Base-by-base conservation (phyloP, 352 stramenopile species). In the Phytophthora foliorum region DNA sequence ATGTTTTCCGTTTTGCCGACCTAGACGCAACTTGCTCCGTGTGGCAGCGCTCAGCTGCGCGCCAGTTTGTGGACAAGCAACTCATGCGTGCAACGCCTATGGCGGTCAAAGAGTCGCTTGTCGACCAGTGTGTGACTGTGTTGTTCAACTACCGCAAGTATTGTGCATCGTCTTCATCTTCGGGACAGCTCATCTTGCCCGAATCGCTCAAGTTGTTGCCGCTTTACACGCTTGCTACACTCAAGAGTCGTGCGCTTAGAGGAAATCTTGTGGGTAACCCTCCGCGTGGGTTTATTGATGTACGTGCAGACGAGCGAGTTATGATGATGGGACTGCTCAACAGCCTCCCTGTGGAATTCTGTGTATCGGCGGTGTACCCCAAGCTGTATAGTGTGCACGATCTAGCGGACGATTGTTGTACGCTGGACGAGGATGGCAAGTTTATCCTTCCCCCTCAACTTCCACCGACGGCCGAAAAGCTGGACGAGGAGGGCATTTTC, bases 61-160 rank as follows among this genome's bases (percentile, higher is more conserved):
- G 91, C 57, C 76, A 93, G 61, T 93, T 95, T 49, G 82, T 90
- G 36, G 83, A 94, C 72, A 90, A 92, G 58, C 74, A 86, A 65
- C 72, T 94, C 24, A 94, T 95, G 88, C 81, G 85, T 53, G 78
- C 82, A n/a, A 94, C 75, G 38, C 84, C 84, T 6, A 79, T 84
- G 54, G 82, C 82, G 0, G 81, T 96, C 17, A 94, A 93, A 64
- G 83, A 95, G 58, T 78, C 88, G 49, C 68, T 94, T 36, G 81
- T 98, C 10, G 88, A 96, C 60, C 81, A 96, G 65, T 96, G 87
- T 59, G 88, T 96, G 51, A 92, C 78, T 41, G 91, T 97, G 69
- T 67, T 98, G 32, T 95, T 86, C 67, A 92, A 95, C 69, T 98
- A 98, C 80, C 90, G 92, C 75, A 96, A 97, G 69, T 84, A 95